Conservation (phyloP, 352 stramenopile genomes). For the Saprolegnia diclina region DNA sequence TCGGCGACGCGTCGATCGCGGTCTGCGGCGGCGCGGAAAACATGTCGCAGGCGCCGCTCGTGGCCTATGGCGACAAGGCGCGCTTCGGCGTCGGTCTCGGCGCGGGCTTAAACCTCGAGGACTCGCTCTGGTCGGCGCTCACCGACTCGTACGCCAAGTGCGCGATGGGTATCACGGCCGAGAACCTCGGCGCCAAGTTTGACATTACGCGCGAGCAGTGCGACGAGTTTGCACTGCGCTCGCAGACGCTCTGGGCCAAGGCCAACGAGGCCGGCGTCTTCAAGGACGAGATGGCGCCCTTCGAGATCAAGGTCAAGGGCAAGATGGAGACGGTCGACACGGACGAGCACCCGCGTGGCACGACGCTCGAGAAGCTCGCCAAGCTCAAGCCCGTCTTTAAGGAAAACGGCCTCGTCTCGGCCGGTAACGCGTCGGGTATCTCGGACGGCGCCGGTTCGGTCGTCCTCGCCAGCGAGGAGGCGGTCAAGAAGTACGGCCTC, state of each 20-base stretch:
- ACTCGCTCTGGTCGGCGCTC: slow-evolving; percentile 95
- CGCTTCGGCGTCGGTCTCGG: slow-evolving; percentile 92
- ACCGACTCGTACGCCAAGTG: slow-evolving; percentile 93
- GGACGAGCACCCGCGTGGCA: slow-evolving; percentile 74
- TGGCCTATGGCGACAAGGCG: slow-evolving; percentile 87
- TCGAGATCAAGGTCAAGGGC: slow-evolving; percentile 86
- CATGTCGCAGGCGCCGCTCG: slow-evolving; percentile 94
- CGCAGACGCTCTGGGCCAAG: slow-evolving; percentile 89
- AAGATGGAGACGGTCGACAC: slow-evolving; percentile 81
- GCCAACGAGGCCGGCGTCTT: slow-evolving; percentile 91
- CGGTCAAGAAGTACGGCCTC: slow-evolving; percentile 89
- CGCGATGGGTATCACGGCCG: slow-evolving; percentile 97
- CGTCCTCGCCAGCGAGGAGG: slow-evolving; percentile 91
- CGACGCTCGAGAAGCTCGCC: slow-evolving; percentile 77
- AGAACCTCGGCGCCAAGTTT: slow-evolving; percentile 97
- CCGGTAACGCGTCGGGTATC: slow-evolving; percentile 95
- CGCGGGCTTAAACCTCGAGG: slow-evolving; percentile 88
- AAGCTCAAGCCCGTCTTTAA: slow-evolving; percentile 96
- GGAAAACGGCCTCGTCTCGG: slow-evolving; percentile 95
- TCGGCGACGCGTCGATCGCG: slow-evolving; percentile 86
- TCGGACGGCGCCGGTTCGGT: slow-evolving; percentile 94
- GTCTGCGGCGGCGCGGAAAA: slow-evolving; percentile 91
- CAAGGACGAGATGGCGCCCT: slow-evolving; percentile 90
- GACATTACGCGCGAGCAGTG: slow-evolving; percentile 91
- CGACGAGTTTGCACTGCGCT: slow-evolving; percentile 92